A percentile compares a stretch with the other conserved stretches of the same genome.
Conservation (phyloP, 768 basidiomycete genomes). For the Lactarius pseudohatsudake region DNA sequence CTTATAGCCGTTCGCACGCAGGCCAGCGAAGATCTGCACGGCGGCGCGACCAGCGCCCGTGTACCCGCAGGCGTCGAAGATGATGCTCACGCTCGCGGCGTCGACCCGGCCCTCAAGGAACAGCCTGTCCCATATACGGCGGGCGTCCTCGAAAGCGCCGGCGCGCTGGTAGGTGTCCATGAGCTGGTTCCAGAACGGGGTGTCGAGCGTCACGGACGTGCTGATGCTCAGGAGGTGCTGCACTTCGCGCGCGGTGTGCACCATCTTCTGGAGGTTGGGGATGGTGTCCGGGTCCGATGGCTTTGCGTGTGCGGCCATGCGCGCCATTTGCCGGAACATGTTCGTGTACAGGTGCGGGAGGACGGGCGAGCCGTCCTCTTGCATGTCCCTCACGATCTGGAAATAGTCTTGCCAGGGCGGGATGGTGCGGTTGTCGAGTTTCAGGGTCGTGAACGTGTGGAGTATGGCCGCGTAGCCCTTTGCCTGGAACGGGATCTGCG, state of each 20-base stretch:
- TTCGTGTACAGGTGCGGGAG: slow-evolving; percentile 64
- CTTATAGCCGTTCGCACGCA: slow-evolving; percentile 48
- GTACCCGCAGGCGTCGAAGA: slow-evolving; percentile 81
- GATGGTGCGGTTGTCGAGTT: slow-evolving; percentile 42
- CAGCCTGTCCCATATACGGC: slow-evolving; percentile 78
- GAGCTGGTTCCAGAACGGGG: slow-evolving; percentile 61
- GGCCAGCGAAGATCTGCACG: slow-evolving; percentile 52
- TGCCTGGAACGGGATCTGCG: slow-evolving; percentile 45
- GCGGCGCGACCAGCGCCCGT: slow-evolving; percentile 53
- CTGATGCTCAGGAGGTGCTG: slow-evolving; percentile 82
- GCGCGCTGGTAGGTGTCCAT: slow-evolving; percentile 89
- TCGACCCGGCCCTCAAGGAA: slow-evolving; percentile 57
- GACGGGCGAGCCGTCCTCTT: slow-evolving; percentile 54
- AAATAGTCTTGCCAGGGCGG: slow-evolving; percentile 55
- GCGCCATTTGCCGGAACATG: slow-evolving; percentile 56
- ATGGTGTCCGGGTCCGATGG: slow-evolving; percentile 28
- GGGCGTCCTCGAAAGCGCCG: slow-evolving; percentile 67
- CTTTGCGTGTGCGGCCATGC: slow-evolving; percentile 38
- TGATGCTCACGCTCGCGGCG: slow-evolving; percentile 71
- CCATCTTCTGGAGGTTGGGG: slow-evolving; percentile 38
- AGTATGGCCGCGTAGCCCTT: slow-evolving; percentile 65
- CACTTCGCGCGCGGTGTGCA: slow-evolving; percentile 55
- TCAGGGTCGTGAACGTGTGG: slow-evolving; percentile 58
- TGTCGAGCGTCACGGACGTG: slow-evolving; percentile 68
- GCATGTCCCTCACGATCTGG: slow-evolving; percentile 81